Conservation (phyloP, 257 asterid species). For the Ehretia macrophylla region DNA sequence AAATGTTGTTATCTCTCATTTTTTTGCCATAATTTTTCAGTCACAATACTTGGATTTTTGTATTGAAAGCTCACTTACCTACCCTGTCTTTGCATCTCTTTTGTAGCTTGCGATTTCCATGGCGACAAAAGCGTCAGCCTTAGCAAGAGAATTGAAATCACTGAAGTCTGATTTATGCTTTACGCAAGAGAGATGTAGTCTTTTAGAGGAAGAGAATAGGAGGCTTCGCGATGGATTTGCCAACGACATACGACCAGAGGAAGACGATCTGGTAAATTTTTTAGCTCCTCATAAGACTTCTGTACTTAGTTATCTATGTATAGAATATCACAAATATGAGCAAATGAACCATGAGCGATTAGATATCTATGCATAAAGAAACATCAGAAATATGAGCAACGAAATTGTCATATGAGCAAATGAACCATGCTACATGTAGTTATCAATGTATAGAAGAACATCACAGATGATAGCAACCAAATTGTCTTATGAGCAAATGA, state of each 20-base stretch:
- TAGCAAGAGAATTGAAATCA: conserved; percentile 78
- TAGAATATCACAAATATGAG: no score
- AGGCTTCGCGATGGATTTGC: conserved; percentile 63
- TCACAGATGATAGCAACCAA: no score
- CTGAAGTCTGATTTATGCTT: conserved; percentile 66
- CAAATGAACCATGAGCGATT: no score
- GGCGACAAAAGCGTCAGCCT: conserved; percentile 77
- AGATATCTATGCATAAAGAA: no score
- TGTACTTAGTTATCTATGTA: no score
- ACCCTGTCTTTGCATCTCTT: neutral
- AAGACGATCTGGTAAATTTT: conserved; percentile 81
- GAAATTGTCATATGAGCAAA: no score
- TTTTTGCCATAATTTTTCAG: neutral
- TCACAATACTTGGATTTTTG: neutral
- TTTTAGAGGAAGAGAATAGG: conserved; percentile 81
- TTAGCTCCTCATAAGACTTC: neutral
- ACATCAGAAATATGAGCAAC: no score
- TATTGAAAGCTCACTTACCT: neutral
- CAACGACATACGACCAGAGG: conserved; percentile 57
- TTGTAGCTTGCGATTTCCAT: conserved; percentile 78
- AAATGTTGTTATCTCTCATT: conserved; percentile 45
- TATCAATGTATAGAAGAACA: no score
- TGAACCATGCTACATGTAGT: no score
- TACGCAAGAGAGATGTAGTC: conserved; percentile 69
- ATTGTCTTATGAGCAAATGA: no score